Conservation (phyloP, 225 moss, liverwort and hornwort species). For the Sphagnum contortum region DNA sequence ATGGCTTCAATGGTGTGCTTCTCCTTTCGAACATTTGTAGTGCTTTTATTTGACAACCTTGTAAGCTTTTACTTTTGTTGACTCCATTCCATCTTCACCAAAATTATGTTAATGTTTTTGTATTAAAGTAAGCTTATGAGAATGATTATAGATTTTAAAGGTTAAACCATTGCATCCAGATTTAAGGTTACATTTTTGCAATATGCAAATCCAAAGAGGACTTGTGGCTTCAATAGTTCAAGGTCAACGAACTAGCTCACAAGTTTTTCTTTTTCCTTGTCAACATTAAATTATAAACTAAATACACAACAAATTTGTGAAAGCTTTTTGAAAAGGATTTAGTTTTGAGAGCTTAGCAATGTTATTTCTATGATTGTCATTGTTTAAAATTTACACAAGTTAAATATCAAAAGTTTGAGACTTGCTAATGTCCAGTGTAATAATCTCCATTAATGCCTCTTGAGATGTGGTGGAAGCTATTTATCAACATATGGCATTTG, state of each 20-base stretch:
- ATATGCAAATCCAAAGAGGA: too few relatives aligned
- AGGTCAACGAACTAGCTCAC: too few relatives aligned
- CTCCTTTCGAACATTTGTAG: slow-evolving; percentile 56
- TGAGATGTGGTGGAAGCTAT: slow-evolving; percentile 24
- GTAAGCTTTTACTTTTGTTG: slow-evolving; percentile 25
- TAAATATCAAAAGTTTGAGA: not conserved
- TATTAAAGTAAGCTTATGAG: too few relatives aligned
- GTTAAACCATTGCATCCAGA: too few relatives aligned
- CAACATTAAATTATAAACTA: not conserved
- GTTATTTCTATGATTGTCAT: not conserved
- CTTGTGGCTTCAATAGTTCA: too few relatives aligned
- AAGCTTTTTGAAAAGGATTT: not conserved
- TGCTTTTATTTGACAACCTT: slow-evolving; percentile 63
- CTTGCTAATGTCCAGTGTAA: not conserved
- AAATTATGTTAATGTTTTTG: too few relatives aligned
- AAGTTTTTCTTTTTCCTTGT: not conserved
- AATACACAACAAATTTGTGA: too few relatives aligned
- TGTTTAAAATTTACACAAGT: too few relatives aligned
- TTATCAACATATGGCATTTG: slow-evolving; percentile 57
- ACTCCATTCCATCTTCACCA: too few relatives aligned
- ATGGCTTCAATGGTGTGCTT: slow-evolving; percentile 78
- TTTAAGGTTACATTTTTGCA: too few relatives aligned
- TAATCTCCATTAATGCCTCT: not conserved
- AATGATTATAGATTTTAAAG: too few relatives aligned
- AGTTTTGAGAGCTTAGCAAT: not conserved